These are phyloP conservation scores for Colletotrichum falcatum DNA, from an alignment of 2,329 filamentous ascomycete species.

Conservation along the genomic window DNA sequence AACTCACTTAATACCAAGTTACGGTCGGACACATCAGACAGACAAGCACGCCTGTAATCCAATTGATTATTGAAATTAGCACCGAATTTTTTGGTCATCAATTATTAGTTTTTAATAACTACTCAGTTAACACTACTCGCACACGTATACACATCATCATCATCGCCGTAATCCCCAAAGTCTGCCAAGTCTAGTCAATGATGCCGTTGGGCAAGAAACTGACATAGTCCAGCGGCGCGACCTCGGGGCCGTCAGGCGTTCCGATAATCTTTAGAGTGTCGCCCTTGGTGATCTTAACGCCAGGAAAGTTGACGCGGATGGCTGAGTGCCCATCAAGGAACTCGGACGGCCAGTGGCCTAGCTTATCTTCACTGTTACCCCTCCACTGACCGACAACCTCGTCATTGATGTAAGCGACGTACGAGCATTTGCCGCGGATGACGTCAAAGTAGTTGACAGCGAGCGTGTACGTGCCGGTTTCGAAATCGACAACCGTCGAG, in stretches of 20 bases:
- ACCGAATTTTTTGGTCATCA: background rate
- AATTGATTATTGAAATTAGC: background rate
- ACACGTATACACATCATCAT: background rate
- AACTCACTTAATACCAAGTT: background rate
- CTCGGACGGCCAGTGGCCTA: constrained; percentile 69
- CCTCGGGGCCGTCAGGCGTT: constrained; percentile 69
- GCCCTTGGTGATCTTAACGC: constrained; percentile 62
- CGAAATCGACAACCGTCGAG: constrained; percentile 58
- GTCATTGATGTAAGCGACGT: constrained; percentile 66
- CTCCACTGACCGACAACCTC: constrained; percentile 67
- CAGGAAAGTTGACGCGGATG: constrained; percentile 69
- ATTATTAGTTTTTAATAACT: background rate
- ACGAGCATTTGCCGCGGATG: constrained; percentile 67
- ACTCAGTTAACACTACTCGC: background rate
- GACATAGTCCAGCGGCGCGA: constrained; percentile 76
- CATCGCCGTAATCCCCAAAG: background rate
- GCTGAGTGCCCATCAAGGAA: constrained; percentile 75
- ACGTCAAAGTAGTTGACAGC: constrained; percentile 76
- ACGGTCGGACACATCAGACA: background rate
- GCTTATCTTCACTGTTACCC: constrained; percentile 68
- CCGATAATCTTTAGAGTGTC: constrained; percentile 68
- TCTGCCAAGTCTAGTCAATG: constrained; percentile 16
- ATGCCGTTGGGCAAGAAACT: constrained; percentile 69
- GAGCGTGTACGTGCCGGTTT: constrained; percentile 69
- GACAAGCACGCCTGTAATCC: background rate